A percentile compares a stretch with the other conserved stretches of the same genome.
Evolutionary conservation across 2,329 filamentous ascomycete genomes (phyloP).

Genomic region (Diaporthe amygdali): DNA sequence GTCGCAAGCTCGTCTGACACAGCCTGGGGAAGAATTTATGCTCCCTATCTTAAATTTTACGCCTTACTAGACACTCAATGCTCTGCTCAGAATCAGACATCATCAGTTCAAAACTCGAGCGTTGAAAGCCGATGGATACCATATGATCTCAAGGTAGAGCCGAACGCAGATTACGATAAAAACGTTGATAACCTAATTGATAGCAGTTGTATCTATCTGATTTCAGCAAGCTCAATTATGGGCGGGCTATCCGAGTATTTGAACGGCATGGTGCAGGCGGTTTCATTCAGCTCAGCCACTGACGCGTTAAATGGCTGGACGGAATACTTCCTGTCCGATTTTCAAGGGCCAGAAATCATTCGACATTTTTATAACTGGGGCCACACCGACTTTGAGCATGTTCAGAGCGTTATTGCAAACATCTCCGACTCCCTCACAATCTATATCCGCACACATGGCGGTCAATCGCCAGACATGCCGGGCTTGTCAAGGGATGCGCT

Average conservation of each 20-base stretch:
- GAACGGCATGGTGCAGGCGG: not conserved
- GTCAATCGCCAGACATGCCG: not conserved
- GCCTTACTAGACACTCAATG: not conserved
- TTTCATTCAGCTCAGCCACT: no score
- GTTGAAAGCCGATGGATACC: not conserved
- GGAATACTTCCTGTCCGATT: accelerated
- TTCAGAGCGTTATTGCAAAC: not conserved
- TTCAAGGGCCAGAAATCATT: not conserved
- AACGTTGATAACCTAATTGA: not conserved
- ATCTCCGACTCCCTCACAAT: not conserved
- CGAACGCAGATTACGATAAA: not conserved
- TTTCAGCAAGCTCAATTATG: not conserved
- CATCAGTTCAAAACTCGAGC: not conserved
- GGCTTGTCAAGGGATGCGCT: not conserved
- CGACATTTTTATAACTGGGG: not conserved
- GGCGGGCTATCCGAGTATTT: not conserved
- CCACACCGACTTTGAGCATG: not conserved
- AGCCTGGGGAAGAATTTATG: not conserved
- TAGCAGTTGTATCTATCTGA: not conserved
- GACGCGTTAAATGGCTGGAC: no score
- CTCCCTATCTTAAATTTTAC: accelerated
- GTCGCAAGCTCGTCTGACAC: not conserved
- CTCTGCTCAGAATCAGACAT: no score
- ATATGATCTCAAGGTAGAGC: not conserved
- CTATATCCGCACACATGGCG: not conserved